Percentiles rank a stretch among this genome's conserved stretches.
phyloP scores from a whole-genome alignment of 2,329 filamentous ascomycete genomes.

The Ramichloridium luteum region DNA sequence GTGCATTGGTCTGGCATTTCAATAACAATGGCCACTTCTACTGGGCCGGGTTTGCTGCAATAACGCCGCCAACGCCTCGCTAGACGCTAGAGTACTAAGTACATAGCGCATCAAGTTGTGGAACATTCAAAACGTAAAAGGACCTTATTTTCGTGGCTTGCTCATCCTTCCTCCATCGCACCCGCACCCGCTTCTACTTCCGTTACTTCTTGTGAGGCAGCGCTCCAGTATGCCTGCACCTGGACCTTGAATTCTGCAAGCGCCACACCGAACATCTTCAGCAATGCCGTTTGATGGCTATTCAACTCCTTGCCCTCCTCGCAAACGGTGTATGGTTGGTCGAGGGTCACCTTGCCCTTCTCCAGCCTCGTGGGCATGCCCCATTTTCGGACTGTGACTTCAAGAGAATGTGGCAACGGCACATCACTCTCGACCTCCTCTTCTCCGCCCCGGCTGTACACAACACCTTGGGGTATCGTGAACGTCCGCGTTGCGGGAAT shows the following conservation, averaged over 20 bases:
- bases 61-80: slow-evolving; percentile 22
- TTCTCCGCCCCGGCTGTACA: slow-evolving; percentile 69
- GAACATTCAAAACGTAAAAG: slow-evolving; percentile 12
- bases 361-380: slow-evolving; percentile 81
- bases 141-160: slow-evolving; percentile 2
- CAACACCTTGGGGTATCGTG: slow-evolving; percentile 67
- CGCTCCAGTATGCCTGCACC: slow-evolving; percentile 48
- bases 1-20: slow-evolving; percentile 1
- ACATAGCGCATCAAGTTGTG: slow-evolving; percentile 15
- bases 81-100: slow-evolving; percentile 19
- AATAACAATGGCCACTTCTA: slow-evolving; percentile 2
- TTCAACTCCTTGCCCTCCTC: slow-evolving; percentile 75
- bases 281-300: slow-evolving; percentile 77
- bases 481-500: slow-evolving; percentile 62
- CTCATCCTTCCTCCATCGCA: slow-evolving; percentile 21
- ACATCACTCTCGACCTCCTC: slow-evolving; percentile 71
- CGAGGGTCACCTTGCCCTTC: slow-evolving; percentile 75
- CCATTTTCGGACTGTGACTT: slow-evolving; percentile 79
- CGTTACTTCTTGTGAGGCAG: slow-evolving; percentile 23
- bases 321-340: slow-evolving; percentile 64
- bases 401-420: slow-evolving; percentile 72
- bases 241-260: slow-evolving; percentile 82
- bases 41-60: slow-evolving; percentile 7
- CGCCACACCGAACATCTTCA: slow-evolving; percentile 88
- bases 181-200: slow-evolving; percentile 18